phyloP scores from a whole-genome alignment of 2,329 filamentous ascomycete species.

The Alternaria consortialis region DNA sequence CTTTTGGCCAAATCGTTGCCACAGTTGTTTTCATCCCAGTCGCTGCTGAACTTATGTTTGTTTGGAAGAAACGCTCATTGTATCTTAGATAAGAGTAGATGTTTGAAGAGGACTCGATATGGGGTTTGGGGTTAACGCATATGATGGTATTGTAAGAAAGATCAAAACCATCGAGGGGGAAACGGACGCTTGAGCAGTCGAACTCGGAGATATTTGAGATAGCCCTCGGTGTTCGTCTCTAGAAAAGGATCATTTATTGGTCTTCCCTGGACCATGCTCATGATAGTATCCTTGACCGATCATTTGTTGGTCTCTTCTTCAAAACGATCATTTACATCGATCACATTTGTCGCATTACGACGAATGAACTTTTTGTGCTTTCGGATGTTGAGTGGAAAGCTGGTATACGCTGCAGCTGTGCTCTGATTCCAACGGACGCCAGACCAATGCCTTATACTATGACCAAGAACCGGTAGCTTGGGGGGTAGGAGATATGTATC shows the following conservation, averaged over 20 bases:
- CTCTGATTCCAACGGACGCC: constrained; percentile 17
- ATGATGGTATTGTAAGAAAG: background rate
- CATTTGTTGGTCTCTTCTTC: constrained; percentile 5
- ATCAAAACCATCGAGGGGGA: no score
- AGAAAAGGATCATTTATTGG: no score
- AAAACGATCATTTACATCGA: background rate
- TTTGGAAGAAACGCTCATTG: background rate
- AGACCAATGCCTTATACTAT: constrained; percentile 26
- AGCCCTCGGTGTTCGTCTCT: no score
- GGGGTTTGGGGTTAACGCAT: background rate
- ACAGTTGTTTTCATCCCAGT: constrained; percentile 32
- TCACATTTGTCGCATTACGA: background rate
- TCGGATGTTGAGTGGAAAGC: constrained; percentile 25
- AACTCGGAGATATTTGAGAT: background rate
- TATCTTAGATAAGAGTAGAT: background rate
- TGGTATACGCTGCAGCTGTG: constrained; percentile 17
- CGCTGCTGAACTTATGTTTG: constrained; percentile 13
- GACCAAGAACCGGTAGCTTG: constrained; percentile 22
- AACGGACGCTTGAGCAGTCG: no score
- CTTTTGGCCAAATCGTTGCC: constrained; percentile 34
- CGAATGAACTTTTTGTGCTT: constrained; percentile 13
- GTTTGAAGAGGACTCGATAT: background rate
- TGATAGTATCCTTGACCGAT: background rate
- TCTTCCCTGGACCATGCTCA: background rate
- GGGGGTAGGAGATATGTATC: constrained; percentile 22